A percentile compares a stretch with the other conserved stretches of the same genome.
Evolutionary conservation across 164 flowering plant genomes (phyloP).

Genomic region (Tetrastigma voinierianum): DNA sequence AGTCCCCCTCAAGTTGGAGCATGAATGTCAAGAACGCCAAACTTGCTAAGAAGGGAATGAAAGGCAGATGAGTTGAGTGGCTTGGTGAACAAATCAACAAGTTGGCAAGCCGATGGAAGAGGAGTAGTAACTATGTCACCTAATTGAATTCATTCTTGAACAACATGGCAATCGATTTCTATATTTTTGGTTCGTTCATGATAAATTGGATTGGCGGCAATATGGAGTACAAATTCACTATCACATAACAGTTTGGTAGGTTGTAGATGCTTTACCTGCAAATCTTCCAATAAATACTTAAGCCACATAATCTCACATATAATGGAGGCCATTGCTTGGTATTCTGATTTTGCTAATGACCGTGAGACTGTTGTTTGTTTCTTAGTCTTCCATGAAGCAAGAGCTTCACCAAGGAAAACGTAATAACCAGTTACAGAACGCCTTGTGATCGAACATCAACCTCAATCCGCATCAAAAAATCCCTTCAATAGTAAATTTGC

Average conservation of each 20-base stretch:
- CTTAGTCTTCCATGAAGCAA: conserved; percentile 7
- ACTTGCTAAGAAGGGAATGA: no score
- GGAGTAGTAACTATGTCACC: no score
- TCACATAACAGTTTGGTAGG: background rate
- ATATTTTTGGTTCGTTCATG: background rate
- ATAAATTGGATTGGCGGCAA: background rate
- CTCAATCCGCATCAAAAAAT: conserved; percentile 7
- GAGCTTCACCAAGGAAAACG: background rate
- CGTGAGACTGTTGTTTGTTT: background rate
- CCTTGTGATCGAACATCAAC: background rate
- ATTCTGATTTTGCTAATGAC: background rate
- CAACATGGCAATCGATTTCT: background rate
- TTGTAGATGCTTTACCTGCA: background rate
- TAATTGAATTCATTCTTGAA: no score
- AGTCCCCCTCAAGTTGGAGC: no score
- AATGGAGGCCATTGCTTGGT: background rate
- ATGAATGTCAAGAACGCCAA: no score
- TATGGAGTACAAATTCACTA: background rate
- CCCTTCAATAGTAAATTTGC: background rate
- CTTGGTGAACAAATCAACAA: no score
- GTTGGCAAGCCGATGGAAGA: no score
- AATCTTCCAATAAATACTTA: background rate
- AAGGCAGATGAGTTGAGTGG: no score
- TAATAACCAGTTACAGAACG: background rate
- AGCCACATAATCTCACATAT: background rate